Conservation (phyloP, 192 early-diverging fungal genomes). For the Bifiguratus adelaidae region DNA sequence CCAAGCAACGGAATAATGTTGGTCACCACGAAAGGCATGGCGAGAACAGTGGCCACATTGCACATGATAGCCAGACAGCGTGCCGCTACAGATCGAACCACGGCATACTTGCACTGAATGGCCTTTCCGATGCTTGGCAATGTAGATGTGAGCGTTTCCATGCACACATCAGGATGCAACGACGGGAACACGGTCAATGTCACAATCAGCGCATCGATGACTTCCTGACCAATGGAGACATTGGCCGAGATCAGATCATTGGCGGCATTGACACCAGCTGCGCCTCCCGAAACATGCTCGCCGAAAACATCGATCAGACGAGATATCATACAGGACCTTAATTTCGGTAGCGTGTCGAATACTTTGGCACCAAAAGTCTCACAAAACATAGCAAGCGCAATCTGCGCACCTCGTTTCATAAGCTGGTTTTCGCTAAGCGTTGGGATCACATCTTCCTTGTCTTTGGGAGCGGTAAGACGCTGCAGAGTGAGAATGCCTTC, state of each 20-base stretch:
- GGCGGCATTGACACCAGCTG: slow-evolving; percentile 7
- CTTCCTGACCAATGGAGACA: slow-evolving; percentile 40
- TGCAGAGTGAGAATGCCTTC: slow-evolving; percentile 40
- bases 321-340: slow-evolving; percentile 49
- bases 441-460: slow-evolving; percentile 20
- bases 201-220: slow-evolving; percentile 71
- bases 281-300: slow-evolving; percentile 9
- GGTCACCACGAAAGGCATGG: slow-evolving; percentile 78
- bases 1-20: slow-evolving; percentile 66
- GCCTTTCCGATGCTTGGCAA: slow-evolving; percentile 54
- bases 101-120: slow-evolving; percentile 53
- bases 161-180: slow-evolving; percentile 28
- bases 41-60: slow-evolving; percentile 47
- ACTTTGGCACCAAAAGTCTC: slow-evolving; percentile 48
- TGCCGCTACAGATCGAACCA: slow-evolving; percentile 72
- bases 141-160: neutral
- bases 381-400: slow-evolving; percentile 49
- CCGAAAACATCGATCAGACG: slow-evolving; percentile 30
- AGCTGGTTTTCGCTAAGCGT: slow-evolving; percentile 35
- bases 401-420: slow-evolving; percentile 58
- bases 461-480: slow-evolving; percentile 17
- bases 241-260: slow-evolving; percentile 9
- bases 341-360: slow-evolving; percentile 59
- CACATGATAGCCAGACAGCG: slow-evolving; percentile 67
- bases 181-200: slow-evolving; percentile 51